Conservation (phyloP, 2,329 filamentous ascomycete species). For the Tolypocladium cylindrosporum region DNA sequence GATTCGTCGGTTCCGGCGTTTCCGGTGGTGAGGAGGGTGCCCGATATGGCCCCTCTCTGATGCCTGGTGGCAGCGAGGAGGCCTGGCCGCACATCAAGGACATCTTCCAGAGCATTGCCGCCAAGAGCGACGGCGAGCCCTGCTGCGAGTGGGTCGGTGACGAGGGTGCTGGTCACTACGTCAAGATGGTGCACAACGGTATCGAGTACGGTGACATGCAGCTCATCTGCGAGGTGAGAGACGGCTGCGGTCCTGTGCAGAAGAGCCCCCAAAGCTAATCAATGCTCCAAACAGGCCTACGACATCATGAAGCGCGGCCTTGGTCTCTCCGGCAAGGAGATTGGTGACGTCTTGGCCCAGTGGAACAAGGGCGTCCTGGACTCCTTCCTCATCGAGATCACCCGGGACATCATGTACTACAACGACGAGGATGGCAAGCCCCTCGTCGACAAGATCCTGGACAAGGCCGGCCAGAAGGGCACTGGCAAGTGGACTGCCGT, state of each 20-base stretch:
- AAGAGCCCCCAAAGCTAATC: background rate
- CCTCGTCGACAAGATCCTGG: conserved; percentile 97
- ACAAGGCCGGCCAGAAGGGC: conserved; percentile 98
- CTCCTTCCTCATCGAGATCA: conserved; percentile 99
- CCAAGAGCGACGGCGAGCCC: conserved; percentile 93
- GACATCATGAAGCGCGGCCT: conserved; percentile 99
- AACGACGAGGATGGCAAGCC: conserved; percentile 88
- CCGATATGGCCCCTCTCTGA: conserved; percentile 91
- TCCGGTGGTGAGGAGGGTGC: conserved; percentile 99
- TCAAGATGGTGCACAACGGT: conserved; percentile 99
- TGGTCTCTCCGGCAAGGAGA: conserved; percentile 82
- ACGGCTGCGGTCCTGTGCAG: background rate
- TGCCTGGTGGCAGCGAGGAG: conserved; percentile 98
- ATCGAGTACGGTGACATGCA: conserved; percentile 99
- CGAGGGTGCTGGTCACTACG: conserved; percentile 98
- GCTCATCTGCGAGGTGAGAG: conserved; percentile 88
- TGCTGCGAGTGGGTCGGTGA: conserved; percentile 99
- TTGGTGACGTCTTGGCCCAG: conserved; percentile 84
- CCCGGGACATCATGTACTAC: conserved; percentile 96
- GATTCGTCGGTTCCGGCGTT: conserved; percentile 94
- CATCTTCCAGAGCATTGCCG: conserved; percentile 94
- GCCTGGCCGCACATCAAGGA: conserved; percentile 99
- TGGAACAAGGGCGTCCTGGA: conserved; percentile 99
- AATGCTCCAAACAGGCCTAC: conserved; percentile 60
- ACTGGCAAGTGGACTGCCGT: conserved; percentile 99